Base-by-base conservation (phyloP, 805 yeast genomes). In the Candida jianshihensis region DNA sequence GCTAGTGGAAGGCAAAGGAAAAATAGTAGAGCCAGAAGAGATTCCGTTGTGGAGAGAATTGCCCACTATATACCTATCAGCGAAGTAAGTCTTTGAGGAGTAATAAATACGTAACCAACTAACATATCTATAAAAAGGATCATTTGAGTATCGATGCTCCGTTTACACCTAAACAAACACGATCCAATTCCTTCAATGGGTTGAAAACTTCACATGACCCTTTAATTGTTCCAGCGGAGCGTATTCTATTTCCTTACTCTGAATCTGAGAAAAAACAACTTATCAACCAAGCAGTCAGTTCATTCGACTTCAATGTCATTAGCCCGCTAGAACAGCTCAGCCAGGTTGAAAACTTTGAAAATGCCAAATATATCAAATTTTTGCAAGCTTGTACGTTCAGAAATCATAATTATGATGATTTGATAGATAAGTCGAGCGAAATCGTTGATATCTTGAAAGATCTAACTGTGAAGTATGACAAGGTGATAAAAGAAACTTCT, bases 41-140 rank as follows among this genome's bases (percentile, higher is more conserved):
- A 72, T 40, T 79, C 88, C 3, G 70, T 78, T 41, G 86, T 80
- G 1, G 75, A 75, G 34, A 58, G 63, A 21, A 77, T 80, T 32
- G 87, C 87, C 0, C 56, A 68, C 30, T 73, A 70, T 25, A 64
- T 68, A 9, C 78, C 79, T 2, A 57, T 59, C 16, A 43, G 54
- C 3, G 64, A 65, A 19, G 59, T 55, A 22, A 41, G 53, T 26
- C 24, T 38, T 18, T 14, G 8, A 10, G 13, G 8, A n/a, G 30
- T 16, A 15, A 21, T 10, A n/a, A 6, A 19, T 24, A 6, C 17
- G 16, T 10, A 10, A 20, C 22, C 22, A 7, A 10, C 10, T 20
- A 7, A 26, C 27, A 36, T 35, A 35, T 35, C 33, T 7, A 12
- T 19, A 13, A 6, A 4, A 15, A 41, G 38, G 27, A 33, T 11